A percentile compares a stretch with the other conserved stretches of the same genome.
Evolutionary conservation across 345 rosid species (phyloP).

Genomic region (Syzygium jambos): DNA sequence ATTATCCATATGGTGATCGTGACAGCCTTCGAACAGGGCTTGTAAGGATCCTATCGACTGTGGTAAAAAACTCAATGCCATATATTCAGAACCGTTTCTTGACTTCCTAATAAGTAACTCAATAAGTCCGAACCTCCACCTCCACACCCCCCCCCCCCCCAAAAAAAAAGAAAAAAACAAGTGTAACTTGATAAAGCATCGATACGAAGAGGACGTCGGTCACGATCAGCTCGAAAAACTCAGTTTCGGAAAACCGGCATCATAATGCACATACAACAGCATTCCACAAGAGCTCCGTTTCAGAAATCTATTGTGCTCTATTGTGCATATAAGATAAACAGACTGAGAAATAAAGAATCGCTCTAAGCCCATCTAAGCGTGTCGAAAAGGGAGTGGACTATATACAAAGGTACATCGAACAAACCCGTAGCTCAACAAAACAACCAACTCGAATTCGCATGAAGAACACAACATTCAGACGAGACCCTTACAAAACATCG

Average conservation of each 20-base stretch:
- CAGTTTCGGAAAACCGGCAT: background rate
- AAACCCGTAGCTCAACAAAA: background rate
- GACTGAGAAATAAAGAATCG: background rate
- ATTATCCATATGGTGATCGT: background rate
- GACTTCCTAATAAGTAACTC: too few relatives aligned
- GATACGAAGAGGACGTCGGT: too few relatives aligned
- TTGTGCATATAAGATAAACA: background rate
- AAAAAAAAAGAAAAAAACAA: too few relatives aligned
- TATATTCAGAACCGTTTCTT: accelerated
- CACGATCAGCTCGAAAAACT: too few relatives aligned
- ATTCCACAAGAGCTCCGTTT: background rate
- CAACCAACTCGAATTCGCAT: background rate
- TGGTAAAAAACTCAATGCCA: too few relatives aligned
- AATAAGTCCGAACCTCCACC: too few relatives aligned
- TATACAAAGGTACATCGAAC: background rate
- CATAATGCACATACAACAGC: background rate
- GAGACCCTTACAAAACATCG: background rate
- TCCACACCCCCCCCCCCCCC: too few relatives aligned
- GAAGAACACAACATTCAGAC: background rate
- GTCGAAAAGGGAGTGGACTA: background rate
- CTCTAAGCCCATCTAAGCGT: background rate
- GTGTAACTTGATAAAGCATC: too few relatives aligned
- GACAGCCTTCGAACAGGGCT: too few relatives aligned
- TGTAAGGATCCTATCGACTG: too few relatives aligned
- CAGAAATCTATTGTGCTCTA: background rate